These are phyloP conservation scores for Cladosporium sp. DNA, from an alignment of 2,329 filamentous ascomycete species.

Conservation along the genomic window DNA sequence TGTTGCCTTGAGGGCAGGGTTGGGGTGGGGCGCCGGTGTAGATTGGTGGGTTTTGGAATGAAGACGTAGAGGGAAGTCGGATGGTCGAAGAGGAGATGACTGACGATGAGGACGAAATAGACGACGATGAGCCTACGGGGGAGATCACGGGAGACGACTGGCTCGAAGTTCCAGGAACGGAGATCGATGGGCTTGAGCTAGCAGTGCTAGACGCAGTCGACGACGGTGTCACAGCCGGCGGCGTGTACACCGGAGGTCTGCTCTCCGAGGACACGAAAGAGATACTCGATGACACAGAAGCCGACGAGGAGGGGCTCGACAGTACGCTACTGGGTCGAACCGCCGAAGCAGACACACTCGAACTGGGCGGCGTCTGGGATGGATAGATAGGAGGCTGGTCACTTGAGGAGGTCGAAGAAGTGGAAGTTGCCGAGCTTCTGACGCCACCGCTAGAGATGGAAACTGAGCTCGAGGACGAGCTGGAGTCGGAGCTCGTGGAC, in stretches of 20 bases:
- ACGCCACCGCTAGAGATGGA: constrained; percentile 6
- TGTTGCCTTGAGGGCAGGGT: constrained; percentile 22
- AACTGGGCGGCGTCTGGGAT: neutral
- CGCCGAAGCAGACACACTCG: neutral
- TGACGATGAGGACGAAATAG: neutral
- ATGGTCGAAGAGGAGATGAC: neutral
- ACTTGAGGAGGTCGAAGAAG: constrained; percentile 9
- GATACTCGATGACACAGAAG: constrained; percentile 4
- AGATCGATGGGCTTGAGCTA: neutral
- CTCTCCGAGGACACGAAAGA: constrained; percentile 2
- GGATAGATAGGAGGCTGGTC: constrained; percentile 3
- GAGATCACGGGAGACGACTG: neutral
- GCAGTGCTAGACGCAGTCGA: constrained; percentile 9
- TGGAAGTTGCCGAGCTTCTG: constrained; percentile 13
- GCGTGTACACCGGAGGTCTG: constrained; percentile 1
- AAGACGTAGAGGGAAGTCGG: constrained; percentile 3
- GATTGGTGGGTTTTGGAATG: constrained; percentile 6
- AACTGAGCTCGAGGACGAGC: neutral
- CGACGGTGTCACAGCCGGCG: neutral
- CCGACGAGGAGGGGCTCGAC: constrained; percentile 8
- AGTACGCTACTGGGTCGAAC: neutral
- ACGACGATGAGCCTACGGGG: neutral
- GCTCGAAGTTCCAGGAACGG: neutral
- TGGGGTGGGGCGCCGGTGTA: neutral
- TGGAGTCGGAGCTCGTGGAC: neutral